Percentiles rank a stretch among this genome's conserved stretches.
Conservation (phyloP, 192 early-diverging fungal genomes). For the Hyaloraphidium curvatum region DNA sequence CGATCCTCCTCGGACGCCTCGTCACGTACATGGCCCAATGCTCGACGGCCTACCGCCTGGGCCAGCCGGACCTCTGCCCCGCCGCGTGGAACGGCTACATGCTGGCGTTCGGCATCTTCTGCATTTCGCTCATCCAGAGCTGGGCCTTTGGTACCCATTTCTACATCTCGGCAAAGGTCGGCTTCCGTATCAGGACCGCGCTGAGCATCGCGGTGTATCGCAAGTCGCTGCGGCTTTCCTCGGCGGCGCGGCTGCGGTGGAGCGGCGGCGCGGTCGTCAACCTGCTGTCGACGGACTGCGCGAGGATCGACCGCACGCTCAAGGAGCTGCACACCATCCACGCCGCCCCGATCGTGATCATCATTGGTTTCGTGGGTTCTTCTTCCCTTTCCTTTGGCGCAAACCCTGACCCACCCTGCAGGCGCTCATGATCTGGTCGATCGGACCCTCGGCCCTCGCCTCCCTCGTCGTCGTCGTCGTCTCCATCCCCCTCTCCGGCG, state of each 20-base stretch:
- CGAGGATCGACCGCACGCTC: not conserved
- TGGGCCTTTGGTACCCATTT: no score
- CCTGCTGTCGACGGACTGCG: conserved; percentile 5
- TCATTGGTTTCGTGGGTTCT: not conserved
- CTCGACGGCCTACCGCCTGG: no score
- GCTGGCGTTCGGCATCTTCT: no score
- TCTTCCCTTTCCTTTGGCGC: no score
- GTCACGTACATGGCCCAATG: no score
- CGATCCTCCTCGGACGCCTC: no score
- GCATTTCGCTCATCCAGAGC: no score
- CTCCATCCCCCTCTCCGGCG: conserved; percentile 18
- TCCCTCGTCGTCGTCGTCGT: conserved; percentile 25
- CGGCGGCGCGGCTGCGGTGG: conserved; percentile 24
- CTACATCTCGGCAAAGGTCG: conserved; percentile 16
- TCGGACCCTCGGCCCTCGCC: no score
- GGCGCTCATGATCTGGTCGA: no score
- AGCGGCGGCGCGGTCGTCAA: conserved; percentile 15
- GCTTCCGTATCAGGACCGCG: not conserved
- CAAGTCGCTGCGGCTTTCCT: conserved; percentile 23
- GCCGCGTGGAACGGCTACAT: no score
- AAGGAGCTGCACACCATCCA: not conserved
- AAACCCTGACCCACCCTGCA: no score
- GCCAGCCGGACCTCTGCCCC: no score
- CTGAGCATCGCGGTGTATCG: conserved; percentile 21
- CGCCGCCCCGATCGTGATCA: not conserved